phyloP scores from a whole-genome alignment of 306 rosid species.

The Cucurbita maxima region DNA sequence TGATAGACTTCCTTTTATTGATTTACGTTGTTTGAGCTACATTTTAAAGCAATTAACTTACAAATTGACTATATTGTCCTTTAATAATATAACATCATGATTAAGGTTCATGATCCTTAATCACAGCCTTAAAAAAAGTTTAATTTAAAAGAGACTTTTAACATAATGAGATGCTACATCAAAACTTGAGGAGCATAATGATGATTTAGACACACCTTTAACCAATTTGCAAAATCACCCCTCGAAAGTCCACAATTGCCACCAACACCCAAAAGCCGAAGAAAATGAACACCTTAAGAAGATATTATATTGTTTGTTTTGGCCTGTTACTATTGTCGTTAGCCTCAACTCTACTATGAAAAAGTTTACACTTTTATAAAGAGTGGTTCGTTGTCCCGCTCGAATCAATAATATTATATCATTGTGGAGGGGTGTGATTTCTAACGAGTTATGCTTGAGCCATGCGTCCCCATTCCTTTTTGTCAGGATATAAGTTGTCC shows the following conservation, averaged over 20 bases:
- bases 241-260: slow-evolving; percentile 2
- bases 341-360: too few species aligned
- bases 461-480: slow-evolving; percentile 34
- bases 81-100: not conserved
- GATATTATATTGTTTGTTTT: too few species aligned
- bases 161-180: slow-evolving; percentile 7
- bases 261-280: slow-evolving; percentile 10
- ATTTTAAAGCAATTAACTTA: too few species aligned
- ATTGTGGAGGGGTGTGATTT: too few species aligned
- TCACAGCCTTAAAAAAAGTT: not conserved
- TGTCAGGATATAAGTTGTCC: slow-evolving; percentile 28
- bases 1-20: too few species aligned
- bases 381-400: too few species aligned
- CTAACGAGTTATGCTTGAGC: not conserved
- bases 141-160: not conserved
- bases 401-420: too few species aligned
- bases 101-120: not conserved
- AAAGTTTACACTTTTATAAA: too few species aligned
- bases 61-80: not conserved
- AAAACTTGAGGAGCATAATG: slow-evolving; percentile 29
- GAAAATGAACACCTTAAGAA: slow-evolving; percentile 4
- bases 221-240: slow-evolving; percentile 14
- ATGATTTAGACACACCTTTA: slow-evolving; percentile 16
- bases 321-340: too few species aligned
- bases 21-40: too few species aligned